These are phyloP conservation scores for Dichotomocladium elegans DNA, from an alignment of 371 early-diverging fungal species.

Conservation along the genomic window DNA sequence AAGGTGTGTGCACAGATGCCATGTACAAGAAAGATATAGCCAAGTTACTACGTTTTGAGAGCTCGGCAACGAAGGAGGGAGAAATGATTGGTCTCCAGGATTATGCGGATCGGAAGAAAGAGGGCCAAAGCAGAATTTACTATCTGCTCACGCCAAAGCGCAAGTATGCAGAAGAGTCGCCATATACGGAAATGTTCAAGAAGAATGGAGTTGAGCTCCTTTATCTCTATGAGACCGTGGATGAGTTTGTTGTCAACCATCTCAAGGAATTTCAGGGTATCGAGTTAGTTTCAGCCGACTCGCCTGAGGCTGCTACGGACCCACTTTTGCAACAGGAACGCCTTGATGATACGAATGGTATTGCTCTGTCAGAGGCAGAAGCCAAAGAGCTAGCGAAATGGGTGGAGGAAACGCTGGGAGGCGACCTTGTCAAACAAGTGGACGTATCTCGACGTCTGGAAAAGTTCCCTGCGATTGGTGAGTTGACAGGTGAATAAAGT, in stretches of 20 bases:
- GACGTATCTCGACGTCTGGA: conserved; percentile 65
- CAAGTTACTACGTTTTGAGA: conserved; percentile 84
- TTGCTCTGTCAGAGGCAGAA: conserved; percentile 50
- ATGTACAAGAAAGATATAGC: conserved; percentile 71
- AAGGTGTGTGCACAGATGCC: conserved; percentile 86
- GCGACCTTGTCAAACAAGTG: conserved; percentile 61
- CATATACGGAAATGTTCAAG: conserved; percentile 87
- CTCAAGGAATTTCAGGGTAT: conserved; percentile 73
- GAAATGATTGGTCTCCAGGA: conserved; percentile 80
- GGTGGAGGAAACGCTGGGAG: conserved; percentile 62
- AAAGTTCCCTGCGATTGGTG: conserved; percentile 71
- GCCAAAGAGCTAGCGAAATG: conserved; percentile 63
- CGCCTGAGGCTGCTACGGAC: conserved; percentile 55
- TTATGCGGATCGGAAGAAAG: conserved; percentile 83
- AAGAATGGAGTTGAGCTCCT: conserved; percentile 73
- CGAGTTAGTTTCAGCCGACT: conserved; percentile 80
- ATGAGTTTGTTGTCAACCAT: conserved; percentile 87
- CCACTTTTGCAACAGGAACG: conserved; percentile 44
- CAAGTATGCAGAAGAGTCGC: conserved; percentile 76
- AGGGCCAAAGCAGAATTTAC: conserved; percentile 92
- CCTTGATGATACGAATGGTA: conserved; percentile 16
- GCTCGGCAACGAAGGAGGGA: conserved; percentile 57
- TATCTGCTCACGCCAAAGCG: conserved; percentile 81
- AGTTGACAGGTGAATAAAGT: neutral
- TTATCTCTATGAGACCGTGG: conserved; percentile 77